Conservation (phyloP, 148 eudicot genomes). For the Rhododendron kiyosumense region DNA sequence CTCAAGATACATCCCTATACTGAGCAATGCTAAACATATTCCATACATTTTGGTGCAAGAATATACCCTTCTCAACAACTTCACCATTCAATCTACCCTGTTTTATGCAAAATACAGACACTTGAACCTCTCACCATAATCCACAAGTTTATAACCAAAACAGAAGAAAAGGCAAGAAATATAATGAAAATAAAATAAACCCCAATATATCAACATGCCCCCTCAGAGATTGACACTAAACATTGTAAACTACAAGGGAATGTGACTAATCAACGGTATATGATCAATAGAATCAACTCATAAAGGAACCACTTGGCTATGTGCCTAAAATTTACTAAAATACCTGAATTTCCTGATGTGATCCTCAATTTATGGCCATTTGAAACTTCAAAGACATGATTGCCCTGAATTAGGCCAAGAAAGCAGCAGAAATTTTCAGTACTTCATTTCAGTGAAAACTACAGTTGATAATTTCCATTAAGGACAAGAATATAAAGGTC, state of each 20-base stretch:
- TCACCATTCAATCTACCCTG: too few relatives aligned
- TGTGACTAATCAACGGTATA: neutral
- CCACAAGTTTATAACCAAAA: neutral
- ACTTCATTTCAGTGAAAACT: neutral
- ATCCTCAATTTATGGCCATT: conserved; percentile 73
- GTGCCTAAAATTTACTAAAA: neutral
- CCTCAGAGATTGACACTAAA: neutral
- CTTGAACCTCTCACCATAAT: neutral
- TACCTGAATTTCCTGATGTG: conserved; percentile 66
- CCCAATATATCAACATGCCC: neutral
- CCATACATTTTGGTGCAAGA: too few relatives aligned
- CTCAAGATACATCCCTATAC: too few relatives aligned
- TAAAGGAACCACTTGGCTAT: neutral
- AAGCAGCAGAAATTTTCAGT: conserved; percentile 2
- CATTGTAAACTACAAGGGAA: neutral
- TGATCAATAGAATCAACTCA: conserved; percentile 1
- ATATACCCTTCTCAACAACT: too few relatives aligned
- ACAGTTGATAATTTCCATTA: neutral
- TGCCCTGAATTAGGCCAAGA: conserved; percentile 55
- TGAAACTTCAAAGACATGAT: conserved; percentile 85
- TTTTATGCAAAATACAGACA: too few relatives aligned
- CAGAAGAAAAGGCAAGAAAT: neutral
- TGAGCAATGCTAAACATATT: too few relatives aligned
- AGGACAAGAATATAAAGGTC: neutral
- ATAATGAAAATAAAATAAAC: neutral